Evolutionary conservation across 129 eudicot species (phyloP).

Genomic region (Tanacetum coccineum): DNA sequence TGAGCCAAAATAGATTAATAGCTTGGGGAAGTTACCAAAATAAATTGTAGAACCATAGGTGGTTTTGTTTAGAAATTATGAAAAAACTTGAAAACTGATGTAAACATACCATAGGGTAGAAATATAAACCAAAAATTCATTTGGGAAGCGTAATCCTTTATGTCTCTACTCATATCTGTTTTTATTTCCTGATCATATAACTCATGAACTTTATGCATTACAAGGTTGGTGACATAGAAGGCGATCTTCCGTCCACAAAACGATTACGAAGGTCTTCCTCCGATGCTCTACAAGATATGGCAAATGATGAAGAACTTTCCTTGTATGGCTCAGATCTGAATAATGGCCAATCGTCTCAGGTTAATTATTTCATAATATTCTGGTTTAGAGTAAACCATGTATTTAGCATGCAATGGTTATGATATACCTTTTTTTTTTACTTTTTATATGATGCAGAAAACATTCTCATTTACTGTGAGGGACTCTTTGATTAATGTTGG

Average conservation of each 20-base stretch:
- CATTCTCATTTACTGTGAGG: constrained; percentile 89
- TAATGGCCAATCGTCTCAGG: constrained; percentile 83
- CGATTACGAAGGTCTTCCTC: constrained; percentile 79
- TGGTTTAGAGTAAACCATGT: neutral
- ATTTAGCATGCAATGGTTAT: constrained; percentile 9
- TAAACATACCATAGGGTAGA: neutral
- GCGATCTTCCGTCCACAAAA: constrained; percentile 68
- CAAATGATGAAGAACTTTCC: constrained; percentile 79
- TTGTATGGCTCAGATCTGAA: constrained; percentile 81
- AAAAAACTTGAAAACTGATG: constrained; percentile 6
- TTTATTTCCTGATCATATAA: too few species aligned
- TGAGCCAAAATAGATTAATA: neutral
- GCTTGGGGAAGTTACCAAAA: neutral
- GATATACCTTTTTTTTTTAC: neutral
- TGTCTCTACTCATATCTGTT: too few species aligned
- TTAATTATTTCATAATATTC: constrained; percentile 23
- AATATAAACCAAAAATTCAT: too few species aligned
- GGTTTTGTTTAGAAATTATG: neutral
- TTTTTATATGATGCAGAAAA: constrained; percentile 57
- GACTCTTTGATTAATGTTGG: constrained; percentile 95
- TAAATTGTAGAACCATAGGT: neutral
- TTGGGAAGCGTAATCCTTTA: too few species aligned
- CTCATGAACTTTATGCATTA: constrained; percentile 6
- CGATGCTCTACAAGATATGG: constrained; percentile 89
- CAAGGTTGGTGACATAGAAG: constrained; percentile 95